Percentiles rank a stretch among this genome's conserved stretches.
Conservation (phyloP, 495 filamentous ascomycete genomes). For the Aspergillus bertholletiae region DNA sequence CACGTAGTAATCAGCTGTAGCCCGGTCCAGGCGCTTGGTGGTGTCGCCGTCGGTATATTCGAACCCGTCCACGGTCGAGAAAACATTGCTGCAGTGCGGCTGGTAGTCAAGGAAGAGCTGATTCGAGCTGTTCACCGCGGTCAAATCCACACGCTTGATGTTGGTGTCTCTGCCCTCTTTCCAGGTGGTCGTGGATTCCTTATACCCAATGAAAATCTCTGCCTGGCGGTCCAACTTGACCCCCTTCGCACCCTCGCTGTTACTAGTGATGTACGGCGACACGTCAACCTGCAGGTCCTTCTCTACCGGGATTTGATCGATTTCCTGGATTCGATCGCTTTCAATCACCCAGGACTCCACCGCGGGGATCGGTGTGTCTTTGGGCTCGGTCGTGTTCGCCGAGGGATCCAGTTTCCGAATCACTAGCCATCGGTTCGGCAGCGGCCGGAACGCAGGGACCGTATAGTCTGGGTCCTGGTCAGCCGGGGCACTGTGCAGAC, state of each 20-base stretch:
- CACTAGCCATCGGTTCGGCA: slow-evolving; percentile 43
- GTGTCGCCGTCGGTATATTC: slow-evolving; percentile 20
- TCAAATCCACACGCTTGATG: slow-evolving; percentile 24
- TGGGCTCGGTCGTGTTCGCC: slow-evolving; percentile 7
- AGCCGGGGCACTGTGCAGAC: neutral
- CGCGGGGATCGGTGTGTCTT: slow-evolving; percentile 10
- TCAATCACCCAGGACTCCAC: slow-evolving; percentile 47
- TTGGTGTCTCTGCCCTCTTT: neutral
- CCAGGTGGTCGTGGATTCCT: slow-evolving; percentile 19
- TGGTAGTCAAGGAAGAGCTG: slow-evolving; percentile 50
- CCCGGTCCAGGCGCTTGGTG: no score
- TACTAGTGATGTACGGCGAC: slow-evolving; percentile 37
- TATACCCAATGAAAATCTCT: slow-evolving; percentile 49
- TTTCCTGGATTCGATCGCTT: slow-evolving; percentile 32
- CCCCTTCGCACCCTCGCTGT: neutral
- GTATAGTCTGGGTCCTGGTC: slow-evolving; percentile 9
- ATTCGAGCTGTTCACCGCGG: slow-evolving; percentile 36
- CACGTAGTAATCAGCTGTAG: slow-evolving; percentile 44
- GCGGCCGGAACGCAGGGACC: slow-evolving; percentile 22
- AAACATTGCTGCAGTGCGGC: slow-evolving; percentile 47
- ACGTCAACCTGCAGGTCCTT: slow-evolving; percentile 48
- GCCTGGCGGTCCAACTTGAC: slow-evolving; percentile 36
- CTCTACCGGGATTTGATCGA: slow-evolving; percentile 26
- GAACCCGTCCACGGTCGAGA: slow-evolving; percentile 47
- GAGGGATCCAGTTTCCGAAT: slow-evolving; percentile 27